Base-by-base conservation (phyloP, 176 grass and related monocot genomes). In the Tillandsia fasciculata region DNA sequence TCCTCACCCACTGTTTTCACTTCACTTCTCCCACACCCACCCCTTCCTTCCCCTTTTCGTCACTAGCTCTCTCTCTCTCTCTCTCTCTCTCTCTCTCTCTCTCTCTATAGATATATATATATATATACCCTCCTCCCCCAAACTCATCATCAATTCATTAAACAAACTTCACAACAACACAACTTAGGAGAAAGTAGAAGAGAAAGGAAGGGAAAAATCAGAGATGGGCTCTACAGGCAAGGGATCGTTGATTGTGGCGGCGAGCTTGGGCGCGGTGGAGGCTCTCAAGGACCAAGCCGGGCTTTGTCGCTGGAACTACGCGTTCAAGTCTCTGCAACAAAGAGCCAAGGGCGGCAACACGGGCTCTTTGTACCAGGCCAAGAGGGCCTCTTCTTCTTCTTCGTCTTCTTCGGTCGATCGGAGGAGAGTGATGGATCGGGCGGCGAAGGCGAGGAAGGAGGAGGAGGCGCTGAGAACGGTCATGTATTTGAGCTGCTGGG, bases 401-500 rank as follows among this genome's bases (percentile, higher is more conserved):
- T 64, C 54, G 29, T 23, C 57, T 0, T n/a, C 47, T 11, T 57
- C 47, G 6, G 52, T 15, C 24, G 67, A 72, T 17, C 83, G 72
- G 78, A 80, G 69, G 78, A 83, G 72, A 20, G 29, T 0, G 22
- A 51, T 49, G n/a, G 42, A 11, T 13, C 75, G 53, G 4, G 12
- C 65, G 26, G 84, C 72, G 11, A 58, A 47, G 59, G 73, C 74
- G 12, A 67, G 50, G 67, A 48, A 54, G 65, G 59, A 83, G 11
- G 84, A 96, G 81, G 87, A 87, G 77, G 64, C 81, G 67, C 76
- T 96, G 58, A 76, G 84, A 50, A 87, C 82, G 0, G 79, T 85
- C 42, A 85, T 87, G 78, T 83, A 85, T 82, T 48, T 84, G 53
- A 80, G 76, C 51, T 82, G 75, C 77, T 96, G 91, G 87, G 84